phyloP scores from a whole-genome alignment of 768 basidiomycete species.

The Lactarius evosmus region DNA sequence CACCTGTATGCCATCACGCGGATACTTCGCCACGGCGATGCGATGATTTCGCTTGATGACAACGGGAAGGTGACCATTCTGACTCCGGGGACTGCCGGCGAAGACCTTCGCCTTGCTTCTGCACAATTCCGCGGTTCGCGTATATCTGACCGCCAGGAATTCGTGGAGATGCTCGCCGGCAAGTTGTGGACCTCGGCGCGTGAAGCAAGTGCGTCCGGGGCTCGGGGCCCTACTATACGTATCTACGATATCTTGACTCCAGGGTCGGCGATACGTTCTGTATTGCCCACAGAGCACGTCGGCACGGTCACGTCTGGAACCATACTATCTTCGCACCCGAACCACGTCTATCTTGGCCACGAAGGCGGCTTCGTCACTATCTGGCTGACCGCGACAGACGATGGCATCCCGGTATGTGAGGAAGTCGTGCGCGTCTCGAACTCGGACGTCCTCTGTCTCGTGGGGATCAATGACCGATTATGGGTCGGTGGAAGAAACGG shows the following conservation, averaged over 20 bases:
- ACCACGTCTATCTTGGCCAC: slow-evolving; percentile 79
- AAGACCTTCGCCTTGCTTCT: slow-evolving; percentile 38
- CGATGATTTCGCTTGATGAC: slow-evolving; percentile 84
- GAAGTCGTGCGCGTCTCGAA: slow-evolving; percentile 77
- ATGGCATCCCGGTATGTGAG: slow-evolving; percentile 59
- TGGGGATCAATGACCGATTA: slow-evolving; percentile 77
- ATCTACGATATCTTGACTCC: slow-evolving; percentile 74
- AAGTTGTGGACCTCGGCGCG: slow-evolving; percentile 81
- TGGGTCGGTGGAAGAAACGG: slow-evolving; percentile 91
- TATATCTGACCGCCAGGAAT: slow-evolving; percentile 79
- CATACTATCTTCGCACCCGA: slow-evolving; percentile 63
- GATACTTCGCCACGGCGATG: slow-evolving; percentile 67
- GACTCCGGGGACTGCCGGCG: slow-evolving; percentile 42
- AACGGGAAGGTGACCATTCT: slow-evolving; percentile 80
- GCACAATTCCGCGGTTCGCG: slow-evolving; percentile 59
- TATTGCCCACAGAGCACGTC: slow-evolving; percentile 64
- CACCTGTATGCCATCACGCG: slow-evolving; percentile 66
- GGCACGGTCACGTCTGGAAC: slow-evolving; percentile 84
- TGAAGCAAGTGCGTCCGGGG: slow-evolving; percentile 39
- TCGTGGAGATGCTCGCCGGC: slow-evolving; percentile 67
- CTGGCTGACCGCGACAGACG: slow-evolving; percentile 61
- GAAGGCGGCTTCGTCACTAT: slow-evolving; percentile 86
- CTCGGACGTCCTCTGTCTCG: slow-evolving; percentile 79
- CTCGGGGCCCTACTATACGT: slow-evolving; percentile 66
- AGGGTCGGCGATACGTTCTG: slow-evolving; percentile 49